Percentiles rank a stretch among this genome's conserved stretches.
Evolutionary conservation across 805 yeast species (phyloP).

Genomic region (Ogataea naganishii): DNA sequence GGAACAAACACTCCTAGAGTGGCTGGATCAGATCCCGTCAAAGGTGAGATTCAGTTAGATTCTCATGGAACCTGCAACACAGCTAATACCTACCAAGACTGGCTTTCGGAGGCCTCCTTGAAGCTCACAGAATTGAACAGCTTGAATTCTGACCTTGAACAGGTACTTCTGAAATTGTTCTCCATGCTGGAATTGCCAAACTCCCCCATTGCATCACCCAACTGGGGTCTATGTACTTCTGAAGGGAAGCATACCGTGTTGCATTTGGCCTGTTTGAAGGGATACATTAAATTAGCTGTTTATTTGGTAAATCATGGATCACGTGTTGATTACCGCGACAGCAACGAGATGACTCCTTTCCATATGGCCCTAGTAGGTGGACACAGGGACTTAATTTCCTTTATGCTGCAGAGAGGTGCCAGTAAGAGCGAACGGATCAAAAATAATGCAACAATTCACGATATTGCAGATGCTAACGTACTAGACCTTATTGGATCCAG

Average conservation of each 20-base stretch:
- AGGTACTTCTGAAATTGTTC: conserved; percentile 39
- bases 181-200: conserved; percentile 57
- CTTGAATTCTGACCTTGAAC: conserved; percentile 38
- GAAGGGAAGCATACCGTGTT: conserved; percentile 81
- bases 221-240: conserved; percentile 71
- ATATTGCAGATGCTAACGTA: conserved; percentile 31
- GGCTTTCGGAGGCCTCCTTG: conserved; percentile 46
- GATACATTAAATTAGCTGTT: conserved; percentile 52
- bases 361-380: conserved; percentile 81
- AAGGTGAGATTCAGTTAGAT: no score
- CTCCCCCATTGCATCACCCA: conserved; percentile 51
- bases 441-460: conserved; percentile 36
- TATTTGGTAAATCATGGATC: conserved; percentile 58
- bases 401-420: conserved; percentile 59
- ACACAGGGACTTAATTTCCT: conserved; percentile 52
- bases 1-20: conserved; percentile 12
- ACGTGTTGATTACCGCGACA: conserved; percentile 64
- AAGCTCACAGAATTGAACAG: conserved; percentile 39
- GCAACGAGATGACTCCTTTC: conserved; percentile 77
- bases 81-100: conserved; percentile 25
- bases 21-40: neutral
- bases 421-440: conserved; percentile 41
- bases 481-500: conserved; percentile 20
- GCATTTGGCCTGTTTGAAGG: conserved; percentile 76
- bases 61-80: neutral